Percentiles rank a stretch among this genome's conserved stretches.
Conservation (phyloP, 768 basidiomycete genomes). For the Hortiboletus flavorubellus region DNA sequence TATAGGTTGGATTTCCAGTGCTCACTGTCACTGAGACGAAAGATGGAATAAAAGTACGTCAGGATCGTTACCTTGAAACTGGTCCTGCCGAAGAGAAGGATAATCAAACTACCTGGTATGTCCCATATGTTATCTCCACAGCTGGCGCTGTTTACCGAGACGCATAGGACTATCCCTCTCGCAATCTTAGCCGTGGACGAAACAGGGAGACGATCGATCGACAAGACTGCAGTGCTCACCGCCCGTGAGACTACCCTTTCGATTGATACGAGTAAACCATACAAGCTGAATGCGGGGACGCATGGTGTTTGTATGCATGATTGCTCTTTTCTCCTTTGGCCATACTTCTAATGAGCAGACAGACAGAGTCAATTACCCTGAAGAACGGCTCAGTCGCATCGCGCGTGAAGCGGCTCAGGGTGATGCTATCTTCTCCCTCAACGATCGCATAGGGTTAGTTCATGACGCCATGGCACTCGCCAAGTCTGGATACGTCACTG, state of each 20-base stretch:
- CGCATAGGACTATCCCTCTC: constrained; percentile 73
- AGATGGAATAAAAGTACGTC: constrained; percentile 72
- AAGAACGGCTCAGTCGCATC: constrained; percentile 73
- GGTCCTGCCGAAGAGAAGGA: constrained; percentile 77
- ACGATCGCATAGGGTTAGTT: constrained; percentile 88
- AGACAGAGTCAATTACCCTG: constrained; percentile 87
- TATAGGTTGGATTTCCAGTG: constrained; percentile 80
- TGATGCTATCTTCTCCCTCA: constrained; percentile 65
- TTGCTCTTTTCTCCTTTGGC: not conserved
- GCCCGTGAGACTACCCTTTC: constrained; percentile 65
- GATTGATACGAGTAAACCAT: constrained; percentile 72
- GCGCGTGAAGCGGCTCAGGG: constrained; percentile 73
- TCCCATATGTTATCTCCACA: not conserved
- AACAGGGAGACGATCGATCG: constrained; percentile 53
- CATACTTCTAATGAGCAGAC: not conserved
- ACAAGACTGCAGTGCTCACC: constrained; percentile 62
- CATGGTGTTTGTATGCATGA: constrained; percentile 76
- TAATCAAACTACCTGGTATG: constrained; percentile 83
- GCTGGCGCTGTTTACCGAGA: not conserved
- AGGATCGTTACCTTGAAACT: constrained; percentile 92
- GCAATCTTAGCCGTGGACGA: constrained; percentile 61
- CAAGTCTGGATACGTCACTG: constrained; percentile 71
- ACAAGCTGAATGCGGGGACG: constrained; percentile 90
- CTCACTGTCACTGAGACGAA: constrained; percentile 77
- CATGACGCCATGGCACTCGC: constrained; percentile 79